Evolutionary conservation across 208 protist genomes (phyloP).

Genomic region (Porcisia deanei): DNA sequence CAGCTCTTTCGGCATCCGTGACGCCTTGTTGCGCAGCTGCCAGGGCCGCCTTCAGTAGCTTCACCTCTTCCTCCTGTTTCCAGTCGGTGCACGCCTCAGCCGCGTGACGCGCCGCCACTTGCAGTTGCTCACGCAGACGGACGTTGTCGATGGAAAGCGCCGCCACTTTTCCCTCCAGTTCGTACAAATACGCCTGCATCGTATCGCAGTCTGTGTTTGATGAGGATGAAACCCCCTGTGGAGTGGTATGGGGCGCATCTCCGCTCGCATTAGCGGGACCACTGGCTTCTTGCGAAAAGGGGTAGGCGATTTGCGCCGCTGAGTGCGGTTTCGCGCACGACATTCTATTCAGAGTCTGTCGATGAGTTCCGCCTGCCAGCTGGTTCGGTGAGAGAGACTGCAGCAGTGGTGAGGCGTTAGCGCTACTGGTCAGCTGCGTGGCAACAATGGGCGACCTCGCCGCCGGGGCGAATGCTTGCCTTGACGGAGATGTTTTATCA

Average conservation of each 20-base stretch:
- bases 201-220: not conserved
- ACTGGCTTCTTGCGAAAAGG: no score
- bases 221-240: not conserved
- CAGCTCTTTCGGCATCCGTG: slow-evolving; percentile 21
- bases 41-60: slow-evolving; percentile 42
- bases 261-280: not conserved
- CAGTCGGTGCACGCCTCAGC: slow-evolving; percentile 14
- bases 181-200: not conserved
- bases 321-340: not conserved
- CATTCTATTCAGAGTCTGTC: not conserved
- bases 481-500: not conserved
- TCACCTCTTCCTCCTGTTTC: slow-evolving; percentile 67
- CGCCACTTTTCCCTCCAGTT: slow-evolving; percentile 36
- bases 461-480: no score
- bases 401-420: not conserved
- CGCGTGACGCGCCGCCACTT: slow-evolving; percentile 37
- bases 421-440: not conserved
- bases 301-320: not conserved
- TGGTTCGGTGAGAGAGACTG: not conserved
- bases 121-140: slow-evolving; percentile 41
- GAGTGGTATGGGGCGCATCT: not conserved
- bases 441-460: not conserved
- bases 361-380: not conserved
- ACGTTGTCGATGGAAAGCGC: slow-evolving; percentile 52
- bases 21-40: slow-evolving; percentile 16